Conservation (phyloP, 805 yeast genomes). For the Komagataella pseudopastoris region DNA sequence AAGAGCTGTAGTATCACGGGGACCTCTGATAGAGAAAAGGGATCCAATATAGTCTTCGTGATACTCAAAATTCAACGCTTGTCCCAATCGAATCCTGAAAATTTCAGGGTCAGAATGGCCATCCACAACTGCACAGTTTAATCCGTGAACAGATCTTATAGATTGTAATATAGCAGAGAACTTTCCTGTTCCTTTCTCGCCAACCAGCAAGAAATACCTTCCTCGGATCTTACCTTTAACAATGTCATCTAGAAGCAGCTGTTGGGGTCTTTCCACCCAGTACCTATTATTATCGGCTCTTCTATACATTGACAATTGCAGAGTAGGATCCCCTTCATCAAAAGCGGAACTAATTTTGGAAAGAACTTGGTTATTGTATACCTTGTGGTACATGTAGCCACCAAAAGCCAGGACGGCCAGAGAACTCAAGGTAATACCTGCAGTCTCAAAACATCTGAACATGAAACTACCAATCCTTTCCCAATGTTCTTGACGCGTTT, state of each 20-base stretch:
- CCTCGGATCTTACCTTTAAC: constrained; percentile 53
- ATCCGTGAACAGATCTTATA: constrained; percentile 47
- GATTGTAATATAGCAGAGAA: constrained; percentile 64
- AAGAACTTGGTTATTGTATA: constrained; percentile 45
- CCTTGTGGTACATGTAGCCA: constrained; percentile 56
- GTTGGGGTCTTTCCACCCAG: constrained; percentile 68
- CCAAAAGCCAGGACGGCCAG: constrained; percentile 56
- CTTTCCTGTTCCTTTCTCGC: constrained; percentile 83
- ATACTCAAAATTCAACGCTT: constrained; percentile 58
- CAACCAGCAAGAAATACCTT: constrained; percentile 57
- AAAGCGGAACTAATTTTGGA: constrained; percentile 56
- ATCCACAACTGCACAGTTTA: constrained; percentile 57
- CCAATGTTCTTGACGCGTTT: constrained; percentile 5
- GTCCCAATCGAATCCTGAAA: constrained; percentile 62
- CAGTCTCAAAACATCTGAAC: constrained; percentile 46
- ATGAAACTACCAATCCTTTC: constrained; percentile 7
- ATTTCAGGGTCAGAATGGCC: constrained; percentile 83
- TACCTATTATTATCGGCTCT: constrained; percentile 22
- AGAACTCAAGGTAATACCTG: constrained; percentile 59
- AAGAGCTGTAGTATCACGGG: constrained; percentile 72
- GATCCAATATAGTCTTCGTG: constrained; percentile 79
- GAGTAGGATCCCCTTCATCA: constrained; percentile 52
- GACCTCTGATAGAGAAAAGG: constrained; percentile 68
- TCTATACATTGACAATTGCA: constrained; percentile 42
- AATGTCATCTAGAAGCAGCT: constrained; percentile 46